Conservation (phyloP, 352 stramenopile genomes). For the Sclerospora graminicola region DNA sequence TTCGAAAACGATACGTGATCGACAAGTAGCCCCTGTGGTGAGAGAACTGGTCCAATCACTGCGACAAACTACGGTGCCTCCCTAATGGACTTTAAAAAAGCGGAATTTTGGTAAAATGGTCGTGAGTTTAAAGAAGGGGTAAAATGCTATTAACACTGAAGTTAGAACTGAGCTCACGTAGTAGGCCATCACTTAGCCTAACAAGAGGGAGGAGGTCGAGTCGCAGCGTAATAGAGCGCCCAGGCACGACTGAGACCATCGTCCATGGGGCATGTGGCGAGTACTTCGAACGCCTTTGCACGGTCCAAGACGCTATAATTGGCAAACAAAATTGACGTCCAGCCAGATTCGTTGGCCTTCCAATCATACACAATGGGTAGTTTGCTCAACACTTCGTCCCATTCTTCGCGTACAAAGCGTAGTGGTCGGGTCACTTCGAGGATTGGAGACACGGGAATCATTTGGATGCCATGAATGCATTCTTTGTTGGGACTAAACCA, state of each 20-base stretch:
- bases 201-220: slow-evolving; percentile 17
- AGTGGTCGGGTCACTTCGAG: slow-evolving; percentile 26
- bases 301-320: slow-evolving; percentile 47
- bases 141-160: too few species aligned
- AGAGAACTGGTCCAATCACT: slow-evolving; percentile 42
- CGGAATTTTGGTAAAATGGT: slow-evolving; percentile 3
- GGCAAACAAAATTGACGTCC: slow-evolving; percentile 49
- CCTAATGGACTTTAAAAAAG: slow-evolving; percentile 1
- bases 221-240: slow-evolving; percentile 49
- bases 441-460: slow-evolving; percentile 55
- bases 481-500: slow-evolving; percentile 68
- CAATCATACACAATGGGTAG: slow-evolving; percentile 42
- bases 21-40: slow-evolving; percentile 13
- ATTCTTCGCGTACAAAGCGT: slow-evolving; percentile 49
- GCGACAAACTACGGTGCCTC: slow-evolving; percentile 26
- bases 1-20: slow-evolving; percentile 26
- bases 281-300: slow-evolving; percentile 22
- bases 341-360: slow-evolving; percentile 32
- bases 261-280: slow-evolving; percentile 45
- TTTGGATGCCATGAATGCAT: slow-evolving; percentile 73
- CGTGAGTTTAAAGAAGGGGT: too few species aligned
- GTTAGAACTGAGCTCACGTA: too few species aligned
- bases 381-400: slow-evolving; percentile 43
- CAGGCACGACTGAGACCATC: slow-evolving; percentile 60
- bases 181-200: slow-evolving; percentile 1